These are phyloP conservation scores for Zanthoxylum bungeanum DNA, from an alignment of 345 rosid species.

Conservation along the genomic window DNA sequence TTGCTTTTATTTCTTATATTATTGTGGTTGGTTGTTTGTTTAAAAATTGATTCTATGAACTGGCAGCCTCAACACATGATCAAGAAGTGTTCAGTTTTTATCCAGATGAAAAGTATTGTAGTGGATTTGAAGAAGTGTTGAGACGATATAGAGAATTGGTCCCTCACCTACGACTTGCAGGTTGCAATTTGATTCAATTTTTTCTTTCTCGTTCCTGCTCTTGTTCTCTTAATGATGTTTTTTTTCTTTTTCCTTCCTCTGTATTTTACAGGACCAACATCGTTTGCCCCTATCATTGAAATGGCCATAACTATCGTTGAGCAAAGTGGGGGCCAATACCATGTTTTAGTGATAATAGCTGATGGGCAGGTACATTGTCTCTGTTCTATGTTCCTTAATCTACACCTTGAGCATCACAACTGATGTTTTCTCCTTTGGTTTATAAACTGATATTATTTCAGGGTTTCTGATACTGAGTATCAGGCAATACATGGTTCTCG, in stretches of 20 bases:
- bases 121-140: constrained; percentile 94
- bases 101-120: constrained; percentile 67
- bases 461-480: too few relatives aligned
- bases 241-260: neutral
- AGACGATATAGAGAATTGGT: constrained; percentile 68
- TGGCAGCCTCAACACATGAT: constrained; percentile 94
- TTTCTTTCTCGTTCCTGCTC: constrained; percentile 8
- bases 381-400: neutral
- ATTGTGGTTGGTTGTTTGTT: neutral
- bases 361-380: constrained; percentile 79
- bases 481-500: too few relatives aligned
- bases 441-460: neutral
- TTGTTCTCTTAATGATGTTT: neutral
- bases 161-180: constrained; percentile 83
- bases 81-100: constrained; percentile 89
- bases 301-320: constrained; percentile 96
- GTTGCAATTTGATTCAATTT: constrained; percentile 25
- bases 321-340: constrained; percentile 92
- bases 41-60: neutral
- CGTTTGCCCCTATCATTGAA: constrained; percentile 91
- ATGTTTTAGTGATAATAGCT: constrained; percentile 85
- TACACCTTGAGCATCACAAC: neutral
- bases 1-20: neutral
- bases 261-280: constrained; percentile 69
- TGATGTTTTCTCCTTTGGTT: neutral